phyloP scores from a whole-genome alignment of 192 early-diverging fungal genomes.

The Coemansia biformis region DNA sequence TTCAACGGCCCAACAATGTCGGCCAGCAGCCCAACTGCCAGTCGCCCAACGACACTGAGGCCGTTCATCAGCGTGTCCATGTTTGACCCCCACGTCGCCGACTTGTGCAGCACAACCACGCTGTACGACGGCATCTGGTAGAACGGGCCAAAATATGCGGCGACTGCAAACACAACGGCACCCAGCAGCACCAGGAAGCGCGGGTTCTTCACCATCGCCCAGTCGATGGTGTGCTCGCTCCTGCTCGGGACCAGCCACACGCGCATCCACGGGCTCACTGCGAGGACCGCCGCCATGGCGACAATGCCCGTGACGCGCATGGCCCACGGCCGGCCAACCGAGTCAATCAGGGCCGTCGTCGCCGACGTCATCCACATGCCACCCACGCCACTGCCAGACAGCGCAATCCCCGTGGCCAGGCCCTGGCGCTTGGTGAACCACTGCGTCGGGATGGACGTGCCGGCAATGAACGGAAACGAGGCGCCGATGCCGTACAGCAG shows the following conservation, averaged over 20 bases:
- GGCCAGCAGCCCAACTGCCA: slow-evolving; percentile 33
- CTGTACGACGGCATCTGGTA: slow-evolving; percentile 47
- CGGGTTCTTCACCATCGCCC: slow-evolving; percentile 28
- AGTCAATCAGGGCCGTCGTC: slow-evolving; percentile 38
- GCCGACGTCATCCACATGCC: slow-evolving; percentile 54
- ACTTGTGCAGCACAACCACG: slow-evolving; percentile 45
- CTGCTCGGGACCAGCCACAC: slow-evolving; percentile 35
- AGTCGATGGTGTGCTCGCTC: slow-evolving; percentile 40
- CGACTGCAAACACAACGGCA: slow-evolving; percentile 33
- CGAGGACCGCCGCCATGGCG: slow-evolving; percentile 31
- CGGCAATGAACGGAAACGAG: slow-evolving; percentile 49
- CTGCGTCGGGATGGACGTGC: slow-evolving; percentile 44
- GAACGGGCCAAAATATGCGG: slow-evolving; percentile 51
- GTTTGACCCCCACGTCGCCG: slow-evolving; percentile 41
- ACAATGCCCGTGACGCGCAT: slow-evolving; percentile 53
- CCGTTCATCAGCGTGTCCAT: slow-evolving; percentile 52
- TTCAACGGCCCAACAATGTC: slow-evolving; percentile 41
- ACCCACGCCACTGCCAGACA: slow-evolving; percentile 51
- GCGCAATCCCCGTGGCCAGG: slow-evolving; percentile 52
- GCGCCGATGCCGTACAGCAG: slow-evolving; percentile 50
- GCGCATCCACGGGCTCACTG: slow-evolving; percentile 47
- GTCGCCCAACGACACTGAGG: slow-evolving; percentile 36
- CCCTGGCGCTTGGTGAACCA: slow-evolving; percentile 51
- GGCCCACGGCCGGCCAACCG: slow-evolving; percentile 51
- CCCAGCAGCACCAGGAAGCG: slow-evolving; percentile 40